These are phyloP conservation scores for Mycena sp. DNA, from an alignment of 1,284 basidiomycete genomes.

Conservation along the genomic window DNA sequence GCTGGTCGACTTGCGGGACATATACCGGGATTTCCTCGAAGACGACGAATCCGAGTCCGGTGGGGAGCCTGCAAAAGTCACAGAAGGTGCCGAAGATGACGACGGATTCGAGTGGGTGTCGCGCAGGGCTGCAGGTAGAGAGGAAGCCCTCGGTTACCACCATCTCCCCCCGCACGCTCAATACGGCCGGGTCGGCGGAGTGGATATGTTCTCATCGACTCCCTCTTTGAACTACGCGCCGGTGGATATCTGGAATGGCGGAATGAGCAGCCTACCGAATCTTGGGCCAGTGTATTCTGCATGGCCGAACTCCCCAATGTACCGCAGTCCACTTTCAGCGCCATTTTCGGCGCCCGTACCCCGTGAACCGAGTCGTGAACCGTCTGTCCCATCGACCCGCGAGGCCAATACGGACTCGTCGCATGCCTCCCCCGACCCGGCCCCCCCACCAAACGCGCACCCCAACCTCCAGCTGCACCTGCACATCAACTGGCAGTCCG, in stretches of 20 bases:
- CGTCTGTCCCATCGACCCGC: constrained; percentile 18
- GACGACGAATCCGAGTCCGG: constrained; percentile 71
- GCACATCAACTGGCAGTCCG: constrained; percentile 79
- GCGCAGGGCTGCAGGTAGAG: constrained; percentile 63
- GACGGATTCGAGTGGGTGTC: constrained; percentile 85
- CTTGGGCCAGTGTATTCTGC: constrained; percentile 41
- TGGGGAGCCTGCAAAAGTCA: constrained; percentile 60
- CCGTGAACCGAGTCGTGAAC: constrained; percentile 31
- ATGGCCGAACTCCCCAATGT: constrained; percentile 48
- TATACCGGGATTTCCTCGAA: constrained; percentile 93
- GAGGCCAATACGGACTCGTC: constrained; percentile 22
- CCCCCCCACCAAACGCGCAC: constrained; percentile 47
- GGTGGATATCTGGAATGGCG: constrained; percentile 58
- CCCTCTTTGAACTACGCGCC: constrained; percentile 57
- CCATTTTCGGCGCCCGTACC: constrained; percentile 47
- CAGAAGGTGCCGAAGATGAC: constrained; percentile 57
- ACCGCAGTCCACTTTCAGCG: constrained; percentile 50
- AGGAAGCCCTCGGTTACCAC: constrained; percentile 70
- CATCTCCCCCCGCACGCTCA: constrained; percentile 76
- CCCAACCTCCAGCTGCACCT: constrained; percentile 83
- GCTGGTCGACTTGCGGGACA: constrained; percentile 91
- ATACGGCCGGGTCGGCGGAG: constrained; percentile 64
- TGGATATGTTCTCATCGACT: constrained; percentile 67
- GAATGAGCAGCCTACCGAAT: constrained; percentile 43
- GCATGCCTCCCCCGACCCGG: constrained; percentile 27